These are phyloP conservation scores for Calonectria ilicicola DNA, from an alignment of 2,329 filamentous ascomycete species.

Conservation along the genomic window DNA sequence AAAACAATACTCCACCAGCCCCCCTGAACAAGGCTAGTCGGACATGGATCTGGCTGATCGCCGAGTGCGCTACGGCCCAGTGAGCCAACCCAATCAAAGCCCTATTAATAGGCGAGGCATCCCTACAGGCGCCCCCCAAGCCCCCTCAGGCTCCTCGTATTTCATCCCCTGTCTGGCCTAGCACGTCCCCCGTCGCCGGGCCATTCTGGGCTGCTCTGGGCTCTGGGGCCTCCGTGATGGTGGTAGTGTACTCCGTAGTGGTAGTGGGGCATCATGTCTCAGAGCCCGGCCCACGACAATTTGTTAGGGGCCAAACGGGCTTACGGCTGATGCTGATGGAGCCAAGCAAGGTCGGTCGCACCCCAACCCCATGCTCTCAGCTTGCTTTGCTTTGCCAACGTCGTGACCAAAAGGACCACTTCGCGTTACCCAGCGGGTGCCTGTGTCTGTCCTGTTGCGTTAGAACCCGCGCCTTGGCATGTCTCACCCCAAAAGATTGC, in stretches of 20 bases:
- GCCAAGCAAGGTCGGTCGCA: no score
- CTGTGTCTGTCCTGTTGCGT: background rate
- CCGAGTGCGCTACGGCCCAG: background rate
- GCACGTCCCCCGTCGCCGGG: slow-evolving; percentile 1
- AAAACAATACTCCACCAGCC: slow-evolving; percentile 12
- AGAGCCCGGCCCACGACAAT: background rate
- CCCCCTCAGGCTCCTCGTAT: slow-evolving; percentile 8
- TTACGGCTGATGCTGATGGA: background rate
- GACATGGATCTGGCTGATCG: background rate
- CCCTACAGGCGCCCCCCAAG: background rate
- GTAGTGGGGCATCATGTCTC: background rate
- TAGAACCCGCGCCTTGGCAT: background rate
- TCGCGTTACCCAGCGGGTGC: background rate
- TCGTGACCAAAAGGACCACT: background rate
- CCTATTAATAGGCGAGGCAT: slow-evolving; percentile 13
- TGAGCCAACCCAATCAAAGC: slow-evolving; percentile 5
- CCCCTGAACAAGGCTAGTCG: slow-evolving; percentile 7
- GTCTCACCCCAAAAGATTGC: background rate
- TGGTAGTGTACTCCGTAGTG: background rate
- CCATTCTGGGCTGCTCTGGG: background rate
- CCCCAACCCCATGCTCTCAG: no score
- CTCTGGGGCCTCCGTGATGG: no score
- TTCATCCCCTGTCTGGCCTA: slow-evolving; percentile 1
- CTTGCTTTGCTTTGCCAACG: no score
- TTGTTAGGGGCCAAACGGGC: slow-evolving; percentile 1